Percentiles rank a stretch among this genome's conserved stretches.
These are phyloP conservation scores for Conidiobolus coronatus DNA, from an alignment of 371 early-diverging fungal species.

Conservation along the genomic window DNA sequence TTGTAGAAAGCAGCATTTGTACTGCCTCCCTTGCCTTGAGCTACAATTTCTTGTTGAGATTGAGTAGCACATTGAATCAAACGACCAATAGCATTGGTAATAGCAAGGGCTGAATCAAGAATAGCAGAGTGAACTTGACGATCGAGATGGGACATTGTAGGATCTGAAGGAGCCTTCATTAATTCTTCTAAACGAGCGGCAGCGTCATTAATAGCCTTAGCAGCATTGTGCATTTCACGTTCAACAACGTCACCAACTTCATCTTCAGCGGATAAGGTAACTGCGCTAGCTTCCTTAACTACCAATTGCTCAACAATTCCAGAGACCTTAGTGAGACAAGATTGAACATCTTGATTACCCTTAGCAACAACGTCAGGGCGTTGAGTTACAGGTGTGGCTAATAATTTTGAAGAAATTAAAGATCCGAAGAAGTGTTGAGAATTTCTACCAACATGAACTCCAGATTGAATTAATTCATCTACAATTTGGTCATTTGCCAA, in stretches of 20 bases:
- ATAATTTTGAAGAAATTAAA: conserved; percentile 55
- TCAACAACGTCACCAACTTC: conserved; percentile 70
- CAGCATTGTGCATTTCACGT: conserved; percentile 78
- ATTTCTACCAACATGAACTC: conserved; percentile 36
- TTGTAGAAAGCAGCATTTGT: conserved; percentile 86
- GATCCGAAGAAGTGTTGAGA: conserved; percentile 57
- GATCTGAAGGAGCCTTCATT: conserved; percentile 45
- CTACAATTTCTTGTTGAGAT: conserved; percentile 90
- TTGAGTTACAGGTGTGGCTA: conserved; percentile 35
- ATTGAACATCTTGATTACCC: conserved; percentile 50
- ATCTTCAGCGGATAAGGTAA: conserved; percentile 47
- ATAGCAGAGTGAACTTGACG: conserved; percentile 79
- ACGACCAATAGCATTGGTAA: conserved; percentile 84
- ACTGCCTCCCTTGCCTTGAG: conserved; percentile 69
- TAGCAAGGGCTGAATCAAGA: conserved; percentile 67
- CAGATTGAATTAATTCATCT: conserved; percentile 49
- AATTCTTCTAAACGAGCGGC: conserved; percentile 56
- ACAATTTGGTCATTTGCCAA: conserved; percentile 40
- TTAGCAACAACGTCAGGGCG: conserved; percentile 46
- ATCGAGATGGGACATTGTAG: conserved; percentile 41
- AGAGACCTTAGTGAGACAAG: conserved; percentile 39
- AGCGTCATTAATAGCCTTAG: conserved; percentile 80
- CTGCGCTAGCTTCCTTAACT: conserved; percentile 29
- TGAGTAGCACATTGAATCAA: conserved; percentile 83
- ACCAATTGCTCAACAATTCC: conserved; percentile 49